Conservation (phyloP, 139 green algal genomes). For the Coccomyxa sp. region DNA sequence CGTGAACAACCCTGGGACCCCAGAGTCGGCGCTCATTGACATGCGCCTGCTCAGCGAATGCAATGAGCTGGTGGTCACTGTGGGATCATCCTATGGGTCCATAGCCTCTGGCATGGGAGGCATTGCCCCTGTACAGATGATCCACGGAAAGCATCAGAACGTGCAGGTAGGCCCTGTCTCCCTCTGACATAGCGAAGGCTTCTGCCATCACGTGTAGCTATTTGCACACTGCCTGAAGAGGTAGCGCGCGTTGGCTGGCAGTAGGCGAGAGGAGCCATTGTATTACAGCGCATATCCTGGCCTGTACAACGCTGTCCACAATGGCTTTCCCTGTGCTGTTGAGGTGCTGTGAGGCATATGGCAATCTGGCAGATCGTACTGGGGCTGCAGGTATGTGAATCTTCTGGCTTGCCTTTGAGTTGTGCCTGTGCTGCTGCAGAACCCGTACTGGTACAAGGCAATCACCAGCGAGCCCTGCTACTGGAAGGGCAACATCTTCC, state of each 20-base stretch:
- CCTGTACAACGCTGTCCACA: no score
- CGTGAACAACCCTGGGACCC: neutral
- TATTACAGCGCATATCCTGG: no score
- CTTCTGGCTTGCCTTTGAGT: neutral
- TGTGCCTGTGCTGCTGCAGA: neutral
- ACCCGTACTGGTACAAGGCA: conserved; percentile 1
- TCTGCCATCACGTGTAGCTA: no score
- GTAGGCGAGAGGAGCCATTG: no score
- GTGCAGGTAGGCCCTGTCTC: neutral
- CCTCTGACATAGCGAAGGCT: no score
- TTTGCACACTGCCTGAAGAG: no score
- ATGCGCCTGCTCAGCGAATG: neutral
- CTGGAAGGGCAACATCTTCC: neutral
- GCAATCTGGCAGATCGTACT: no score
- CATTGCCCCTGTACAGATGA: neutral
- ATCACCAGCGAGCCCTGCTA: neutral
- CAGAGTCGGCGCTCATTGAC: neutral
- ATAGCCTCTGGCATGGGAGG: neutral
- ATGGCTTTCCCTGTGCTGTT: no score
- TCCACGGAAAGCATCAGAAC: neutral
- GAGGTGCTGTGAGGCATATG: no score
- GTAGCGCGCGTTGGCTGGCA: no score
- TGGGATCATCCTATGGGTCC: neutral
- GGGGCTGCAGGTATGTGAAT: no score
- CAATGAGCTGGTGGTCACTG: neutral